Conservation (phyloP, 495 filamentous ascomycete genomes). For the Opeltia flavorubescens region DNA sequence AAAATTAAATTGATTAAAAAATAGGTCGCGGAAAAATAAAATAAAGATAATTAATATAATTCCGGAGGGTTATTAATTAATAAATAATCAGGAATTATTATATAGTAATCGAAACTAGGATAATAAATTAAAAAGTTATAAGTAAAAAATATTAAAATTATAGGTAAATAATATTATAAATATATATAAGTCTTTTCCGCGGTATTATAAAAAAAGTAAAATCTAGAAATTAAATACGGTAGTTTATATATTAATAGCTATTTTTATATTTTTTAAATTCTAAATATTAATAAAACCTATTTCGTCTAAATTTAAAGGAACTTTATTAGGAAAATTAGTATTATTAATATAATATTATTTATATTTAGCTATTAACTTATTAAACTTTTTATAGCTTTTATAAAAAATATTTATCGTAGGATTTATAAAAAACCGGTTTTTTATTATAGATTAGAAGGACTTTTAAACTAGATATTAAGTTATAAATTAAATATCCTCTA, state of each 20-base stretch:
- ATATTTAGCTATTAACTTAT: constrained; percentile 8
- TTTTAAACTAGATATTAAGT: constrained; percentile 2
- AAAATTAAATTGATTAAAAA: not conserved
- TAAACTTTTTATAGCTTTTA: constrained; percentile 6
- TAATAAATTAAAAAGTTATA: no score
- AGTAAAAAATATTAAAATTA: not conserved
- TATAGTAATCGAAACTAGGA: no score
- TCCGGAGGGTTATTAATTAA: not conserved
- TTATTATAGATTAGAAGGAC: no score
- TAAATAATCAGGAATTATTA: no score
- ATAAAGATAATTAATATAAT: not conserved
- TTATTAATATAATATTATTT: constrained; percentile 1
- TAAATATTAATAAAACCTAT: not conserved
- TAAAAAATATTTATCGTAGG: constrained; percentile 6
- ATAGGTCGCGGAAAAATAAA: not conserved
- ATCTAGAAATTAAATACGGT: no score
- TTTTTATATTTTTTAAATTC: not conserved
- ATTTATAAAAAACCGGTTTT: no score
- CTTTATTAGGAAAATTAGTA: not conserved
- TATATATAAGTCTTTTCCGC: not conserved
- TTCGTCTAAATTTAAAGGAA: not conserved
- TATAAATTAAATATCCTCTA: constrained; percentile 6
- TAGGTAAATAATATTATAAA: not conserved
- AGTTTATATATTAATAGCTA: not conserved
- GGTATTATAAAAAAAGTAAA: not conserved